phyloP scores from a whole-genome alignment of 495 filamentous ascomycete species.

The Immersiella caudata region DNA sequence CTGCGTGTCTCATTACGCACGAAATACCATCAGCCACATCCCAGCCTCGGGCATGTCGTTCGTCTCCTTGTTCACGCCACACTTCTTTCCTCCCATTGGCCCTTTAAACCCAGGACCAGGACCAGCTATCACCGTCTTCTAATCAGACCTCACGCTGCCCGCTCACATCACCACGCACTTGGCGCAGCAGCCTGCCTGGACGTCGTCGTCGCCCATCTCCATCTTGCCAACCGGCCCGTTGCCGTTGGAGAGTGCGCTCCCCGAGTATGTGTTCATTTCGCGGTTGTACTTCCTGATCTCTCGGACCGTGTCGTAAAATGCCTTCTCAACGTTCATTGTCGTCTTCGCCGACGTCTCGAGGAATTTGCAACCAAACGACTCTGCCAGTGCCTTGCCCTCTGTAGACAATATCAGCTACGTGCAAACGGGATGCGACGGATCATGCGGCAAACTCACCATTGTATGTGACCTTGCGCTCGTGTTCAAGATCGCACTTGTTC shows the following conservation, averaged over 20 bases:
- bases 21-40: slow-evolving; percentile 2
- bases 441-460: slow-evolving; percentile 65
- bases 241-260: slow-evolving; percentile 61
- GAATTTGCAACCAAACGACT: slow-evolving; percentile 91
- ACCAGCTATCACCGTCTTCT: not conserved
- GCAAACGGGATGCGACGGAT: slow-evolving; percentile 2
- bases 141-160: not conserved
- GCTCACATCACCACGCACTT: slow-evolving; percentile 89
- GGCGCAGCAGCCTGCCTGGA: slow-evolving; percentile 77
- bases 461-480: slow-evolving; percentile 84
- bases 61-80: not conserved
- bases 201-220: slow-evolving; percentile 73
- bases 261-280: slow-evolving; percentile 86
- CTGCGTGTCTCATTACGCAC: not conserved
- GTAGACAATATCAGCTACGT: slow-evolving; percentile 37
- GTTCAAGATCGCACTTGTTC: slow-evolving; percentile 98
- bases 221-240: slow-evolving; percentile 70
- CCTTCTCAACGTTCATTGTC: slow-evolving; percentile 95
- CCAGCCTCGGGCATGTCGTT: not conserved
- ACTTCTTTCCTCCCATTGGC: not conserved
- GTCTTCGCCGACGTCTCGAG: slow-evolving; percentile 99
- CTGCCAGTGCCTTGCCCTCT: slow-evolving; percentile 90
- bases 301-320: slow-evolving; percentile 96
- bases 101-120: not conserved
- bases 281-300: slow-evolving; percentile 98